Evolutionary conservation across 768 basidiomycete species (phyloP).

Genomic region (Pisolithus albus): DNA sequence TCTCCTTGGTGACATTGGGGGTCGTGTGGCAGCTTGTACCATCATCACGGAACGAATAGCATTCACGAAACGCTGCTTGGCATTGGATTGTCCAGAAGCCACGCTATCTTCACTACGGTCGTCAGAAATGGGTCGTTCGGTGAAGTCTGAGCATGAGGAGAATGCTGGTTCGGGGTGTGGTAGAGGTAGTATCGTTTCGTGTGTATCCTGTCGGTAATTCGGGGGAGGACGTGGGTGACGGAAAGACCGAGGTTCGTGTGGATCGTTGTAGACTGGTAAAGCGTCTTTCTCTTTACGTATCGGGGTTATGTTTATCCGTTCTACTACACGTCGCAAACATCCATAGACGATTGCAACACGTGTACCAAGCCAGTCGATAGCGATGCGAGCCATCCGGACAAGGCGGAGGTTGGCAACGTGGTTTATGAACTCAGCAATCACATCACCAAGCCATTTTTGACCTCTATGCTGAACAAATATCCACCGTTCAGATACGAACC

Average conservation of each 20-base stretch:
- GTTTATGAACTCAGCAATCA: slow-evolving; percentile 25
- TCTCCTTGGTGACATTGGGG: slow-evolving; percentile 24
- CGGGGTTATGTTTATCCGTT: slow-evolving; percentile 20
- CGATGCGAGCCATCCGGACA: slow-evolving; percentile 20
- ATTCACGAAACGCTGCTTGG: slow-evolving; percentile 33
- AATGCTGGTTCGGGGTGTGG: slow-evolving; percentile 17
- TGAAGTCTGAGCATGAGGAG: slow-evolving; percentile 20
- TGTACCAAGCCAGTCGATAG: slow-evolving; percentile 18
- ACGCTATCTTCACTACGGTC: slow-evolving; percentile 23
- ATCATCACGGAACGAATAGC: slow-evolving; percentile 44
- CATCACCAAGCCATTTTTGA: slow-evolving; percentile 46
- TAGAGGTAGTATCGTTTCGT: slow-evolving; percentile 13
- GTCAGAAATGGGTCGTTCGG: slow-evolving; percentile 24
- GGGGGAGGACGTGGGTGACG: slow-evolving; percentile 9
- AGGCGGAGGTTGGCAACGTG: slow-evolving; percentile 21
- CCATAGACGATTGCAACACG: slow-evolving; percentile 15
- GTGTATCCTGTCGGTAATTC: slow-evolving; percentile 11
- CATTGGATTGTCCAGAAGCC: slow-evolving; percentile 20
- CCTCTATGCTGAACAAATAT: slow-evolving; percentile 43
- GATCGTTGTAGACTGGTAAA: slow-evolving; percentile 14
- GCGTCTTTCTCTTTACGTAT: slow-evolving; percentile 15
- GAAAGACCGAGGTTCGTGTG: slow-evolving; percentile 14
- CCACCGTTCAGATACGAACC: slow-evolving; percentile 49
- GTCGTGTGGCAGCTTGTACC: slow-evolving; percentile 29
- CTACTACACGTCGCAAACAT: slow-evolving; percentile 17